phyloP scores from a whole-genome alignment of 306 rosid genomes.

The Biancaea sappan region DNA sequence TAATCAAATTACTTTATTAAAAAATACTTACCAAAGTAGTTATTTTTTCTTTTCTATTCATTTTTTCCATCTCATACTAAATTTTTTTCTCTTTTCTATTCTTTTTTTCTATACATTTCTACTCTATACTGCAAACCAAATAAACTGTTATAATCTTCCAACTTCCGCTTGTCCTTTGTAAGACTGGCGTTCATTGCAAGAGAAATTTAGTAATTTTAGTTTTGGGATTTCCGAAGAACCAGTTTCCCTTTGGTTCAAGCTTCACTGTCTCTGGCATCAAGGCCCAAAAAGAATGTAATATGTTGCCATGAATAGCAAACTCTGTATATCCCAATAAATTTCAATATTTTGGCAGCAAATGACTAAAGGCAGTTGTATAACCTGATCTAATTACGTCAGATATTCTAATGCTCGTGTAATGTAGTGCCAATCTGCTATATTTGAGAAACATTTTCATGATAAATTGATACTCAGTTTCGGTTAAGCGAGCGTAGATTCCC shows the following conservation, averaged over 20 bases:
- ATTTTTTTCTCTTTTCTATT: no score
- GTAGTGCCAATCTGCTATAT: slow-evolving; percentile 6
- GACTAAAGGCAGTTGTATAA: slow-evolving; percentile 20
- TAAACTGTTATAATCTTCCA: no score
- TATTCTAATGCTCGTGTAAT: slow-evolving; percentile 16
- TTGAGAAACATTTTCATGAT: not conserved
- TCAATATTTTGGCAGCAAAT: not conserved
- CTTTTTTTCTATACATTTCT: no score
- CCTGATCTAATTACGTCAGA: slow-evolving; percentile 21
- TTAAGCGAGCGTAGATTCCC: slow-evolving; percentile 16
- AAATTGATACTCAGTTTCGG: not conserved
- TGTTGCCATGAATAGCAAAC: not conserved
- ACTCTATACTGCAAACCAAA: no score
- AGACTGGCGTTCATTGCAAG: not conserved
- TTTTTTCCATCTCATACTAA: no score
- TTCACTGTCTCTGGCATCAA: not conserved
- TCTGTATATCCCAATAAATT: not conserved
- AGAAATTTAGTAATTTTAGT: not conserved
- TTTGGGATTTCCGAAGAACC: not conserved
- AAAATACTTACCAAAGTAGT: no score
- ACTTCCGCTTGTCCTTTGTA: not conserved
- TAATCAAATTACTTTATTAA: no score
- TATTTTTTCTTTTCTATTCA: no score
- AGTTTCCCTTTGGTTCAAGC: not conserved
- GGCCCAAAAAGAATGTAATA: not conserved